Base-by-base conservation (phyloP, 441 rosid genomes). In the Pelargonium fulgidum region DNA sequence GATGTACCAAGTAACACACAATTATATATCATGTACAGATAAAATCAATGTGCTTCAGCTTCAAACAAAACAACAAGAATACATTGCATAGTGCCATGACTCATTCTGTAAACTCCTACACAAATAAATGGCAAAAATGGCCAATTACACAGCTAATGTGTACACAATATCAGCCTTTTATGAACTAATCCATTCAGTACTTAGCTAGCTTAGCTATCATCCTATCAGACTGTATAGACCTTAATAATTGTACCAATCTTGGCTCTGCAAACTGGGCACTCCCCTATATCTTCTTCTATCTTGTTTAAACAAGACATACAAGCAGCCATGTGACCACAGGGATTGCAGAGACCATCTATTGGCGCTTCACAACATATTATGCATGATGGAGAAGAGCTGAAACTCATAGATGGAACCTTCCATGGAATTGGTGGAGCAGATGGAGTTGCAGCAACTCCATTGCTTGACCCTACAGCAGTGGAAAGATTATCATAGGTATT, bases 321-420 rank as follows among this genome's bases (percentile, higher is more conserved):
- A 56, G 62, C 62, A 7, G 62, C 62, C 62, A 17, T 17, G 62
- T 56, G 62, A 56, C 62, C 62, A 8, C 62, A 56, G 26, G 62
- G 62, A 56, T 10, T 56, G 62, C 62, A 56, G 22, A 56, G 11
- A 3, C 62, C 62, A 17, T 56, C 26, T 17, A 56, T 19, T 17
- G 62, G 62, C 19, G 62, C 62, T 17, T 56, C 62, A 7, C 19
- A 56, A 19, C 62, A 56, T 56, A 56, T 56, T 56, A 56, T 56
- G 24, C 62, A 56, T 1, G 19, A 50, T 50, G 56, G 5, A 12
- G 22, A 54, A 14, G 24, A 54, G 22, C 22, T 4, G 7, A 14
- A 54, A 14, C 22, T 54, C 61, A 20, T 54, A 5, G 61, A 54
- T 4, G 61, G 22, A 16, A 1, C 59, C 59, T 52, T 19, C 59